A percentile compares a stretch with the other conserved stretches of the same genome.
Conservation (phyloP, 2,329 filamentous ascomycete genomes). For the Chrysoporthe deuterocubensis region DNA sequence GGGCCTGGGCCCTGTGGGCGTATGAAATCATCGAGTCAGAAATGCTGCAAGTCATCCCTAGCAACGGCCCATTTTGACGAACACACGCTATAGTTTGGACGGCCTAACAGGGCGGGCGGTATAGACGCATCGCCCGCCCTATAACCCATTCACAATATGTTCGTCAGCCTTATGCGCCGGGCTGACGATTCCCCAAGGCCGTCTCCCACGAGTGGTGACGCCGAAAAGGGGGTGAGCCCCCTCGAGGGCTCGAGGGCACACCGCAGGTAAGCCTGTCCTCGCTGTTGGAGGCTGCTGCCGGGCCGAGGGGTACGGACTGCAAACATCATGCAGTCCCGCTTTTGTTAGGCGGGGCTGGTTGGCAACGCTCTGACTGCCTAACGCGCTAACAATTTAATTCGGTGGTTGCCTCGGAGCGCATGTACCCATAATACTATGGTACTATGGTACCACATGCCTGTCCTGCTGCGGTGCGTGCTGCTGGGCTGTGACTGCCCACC, state of each 20-base stretch:
- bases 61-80: not conserved
- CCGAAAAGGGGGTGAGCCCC: not conserved
- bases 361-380: not conserved
- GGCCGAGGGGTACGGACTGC: not conserved
- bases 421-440: not conserved
- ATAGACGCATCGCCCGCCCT: not conserved
- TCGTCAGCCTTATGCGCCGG: conserved; percentile 3
- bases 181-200: not conserved
- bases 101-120: not conserved
- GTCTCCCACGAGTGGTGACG: not conserved
- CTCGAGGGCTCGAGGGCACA: not conserved
- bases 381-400: conserved; percentile 15
- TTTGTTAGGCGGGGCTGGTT: not conserved
- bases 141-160: not conserved
- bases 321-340: not conserved
- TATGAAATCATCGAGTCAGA: conserved; percentile 9
- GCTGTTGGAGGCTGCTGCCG: not conserved
- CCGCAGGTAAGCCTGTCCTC: not conserved
- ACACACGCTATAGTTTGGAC: not conserved
- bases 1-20: not conserved
- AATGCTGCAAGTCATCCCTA: conserved; percentile 14
- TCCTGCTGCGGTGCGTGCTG: not conserved
- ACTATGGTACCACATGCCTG: no score
- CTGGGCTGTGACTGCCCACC: not conserved
- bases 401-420: not conserved